phyloP scores from a whole-genome alignment of 345 rosid genomes.

The Luvunga scandens region DNA sequence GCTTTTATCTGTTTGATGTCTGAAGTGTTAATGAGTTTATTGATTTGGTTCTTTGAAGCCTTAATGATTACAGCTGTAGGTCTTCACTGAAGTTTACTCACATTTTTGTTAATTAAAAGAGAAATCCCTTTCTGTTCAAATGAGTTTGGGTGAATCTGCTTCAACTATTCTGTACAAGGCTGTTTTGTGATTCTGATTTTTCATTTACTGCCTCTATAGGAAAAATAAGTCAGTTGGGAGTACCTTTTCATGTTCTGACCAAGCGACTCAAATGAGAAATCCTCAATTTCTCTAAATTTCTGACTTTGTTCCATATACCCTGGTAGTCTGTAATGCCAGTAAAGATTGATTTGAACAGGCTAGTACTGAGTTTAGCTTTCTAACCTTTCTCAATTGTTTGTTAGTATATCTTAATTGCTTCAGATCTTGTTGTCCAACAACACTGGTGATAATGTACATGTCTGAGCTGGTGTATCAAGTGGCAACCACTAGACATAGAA shows the following conservation, averaged over 20 bases:
- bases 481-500: not conserved
- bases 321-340: not conserved
- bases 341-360: not conserved
- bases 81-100: not conserved
- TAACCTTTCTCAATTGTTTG: not conserved
- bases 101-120: too few relatives aligned
- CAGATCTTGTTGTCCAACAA: not conserved
- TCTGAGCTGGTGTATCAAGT: not conserved
- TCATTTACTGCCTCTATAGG: constrained; percentile 1
- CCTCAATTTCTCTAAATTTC: not conserved
- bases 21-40: constrained; percentile 6
- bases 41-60: not conserved
- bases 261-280: not conserved
- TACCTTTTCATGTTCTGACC: constrained; percentile 4
- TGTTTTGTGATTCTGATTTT: not conserved
- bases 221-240: not conserved
- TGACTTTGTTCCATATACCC: not conserved
- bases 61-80: not conserved
- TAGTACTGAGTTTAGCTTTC: not conserved
- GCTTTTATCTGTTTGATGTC: not conserved
- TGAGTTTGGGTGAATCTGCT: not conserved
- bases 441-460: not conserved
- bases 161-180: not conserved
- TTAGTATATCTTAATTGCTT: not conserved
- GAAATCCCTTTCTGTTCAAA: not conserved